A percentile compares a stretch with the other conserved stretches of the same genome.
Conservation (phyloP, 768 basidiomycete species). For the Neoboletus brunneissimus region DNA sequence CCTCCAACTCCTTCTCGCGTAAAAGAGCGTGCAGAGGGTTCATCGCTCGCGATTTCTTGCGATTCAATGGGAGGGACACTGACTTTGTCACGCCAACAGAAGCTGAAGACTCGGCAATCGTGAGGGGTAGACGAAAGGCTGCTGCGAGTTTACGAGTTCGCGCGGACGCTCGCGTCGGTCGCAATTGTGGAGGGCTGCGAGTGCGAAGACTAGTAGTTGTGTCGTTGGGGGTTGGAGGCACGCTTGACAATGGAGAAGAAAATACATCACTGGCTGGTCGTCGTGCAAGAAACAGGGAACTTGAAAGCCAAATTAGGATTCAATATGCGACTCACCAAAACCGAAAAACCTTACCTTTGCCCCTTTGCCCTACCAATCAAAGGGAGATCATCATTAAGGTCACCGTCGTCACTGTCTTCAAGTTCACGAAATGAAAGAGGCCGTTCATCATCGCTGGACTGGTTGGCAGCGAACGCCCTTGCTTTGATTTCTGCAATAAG, state of each 20-base stretch:
- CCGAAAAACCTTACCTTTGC: conserved; percentile 8
- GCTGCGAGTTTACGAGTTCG: conserved; percentile 18
- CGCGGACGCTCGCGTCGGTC: conserved; percentile 14
- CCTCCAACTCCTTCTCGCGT: conserved; percentile 44
- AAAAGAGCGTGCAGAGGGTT: conserved; percentile 57
- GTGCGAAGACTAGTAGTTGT: neutral
- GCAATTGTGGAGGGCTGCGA: conserved; percentile 5
- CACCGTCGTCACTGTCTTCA: conserved; percentile 54
- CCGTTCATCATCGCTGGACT: conserved; percentile 44
- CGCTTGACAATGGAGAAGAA: conserved; percentile 25
- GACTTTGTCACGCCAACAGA: neutral
- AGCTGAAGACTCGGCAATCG: conserved; percentile 6
- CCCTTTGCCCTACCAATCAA: conserved; percentile 1
- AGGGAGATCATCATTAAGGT: conserved; percentile 26
- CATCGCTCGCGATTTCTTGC: conserved; percentile 22
- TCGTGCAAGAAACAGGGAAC: conserved; percentile 1
- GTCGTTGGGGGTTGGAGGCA: conserved; percentile 11
- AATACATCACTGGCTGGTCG: conserved; percentile 2
- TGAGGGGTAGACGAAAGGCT: conserved; percentile 11
- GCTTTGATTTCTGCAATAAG: conserved; percentile 66
- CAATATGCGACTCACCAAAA: neutral
- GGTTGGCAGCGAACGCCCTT: conserved; percentile 47
- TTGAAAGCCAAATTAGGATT: neutral
- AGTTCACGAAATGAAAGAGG: conserved; percentile 40
- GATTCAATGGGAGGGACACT: neutral